Conservation (phyloP, 2,329 filamentous ascomycete genomes). For the Xylariales sp. region DNA sequence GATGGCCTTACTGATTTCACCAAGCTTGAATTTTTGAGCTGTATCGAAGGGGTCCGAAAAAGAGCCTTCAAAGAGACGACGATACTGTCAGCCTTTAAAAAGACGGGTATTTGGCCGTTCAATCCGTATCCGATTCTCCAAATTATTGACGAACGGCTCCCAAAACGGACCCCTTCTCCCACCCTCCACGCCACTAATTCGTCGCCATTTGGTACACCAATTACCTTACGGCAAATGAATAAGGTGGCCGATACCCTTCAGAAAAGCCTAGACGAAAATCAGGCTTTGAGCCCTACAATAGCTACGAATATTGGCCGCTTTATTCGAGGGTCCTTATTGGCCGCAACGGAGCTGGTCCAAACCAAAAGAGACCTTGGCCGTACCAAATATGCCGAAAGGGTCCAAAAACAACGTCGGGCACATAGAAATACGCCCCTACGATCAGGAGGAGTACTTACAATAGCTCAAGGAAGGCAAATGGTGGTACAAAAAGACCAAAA, state of each 20-base stretch:
- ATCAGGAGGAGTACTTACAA: conserved; percentile 4
- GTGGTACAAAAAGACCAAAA: neutral
- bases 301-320: neutral
- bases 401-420: neutral
- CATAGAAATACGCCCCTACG: neutral
- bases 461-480: conserved; percentile 2
- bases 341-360: conserved; percentile 1
- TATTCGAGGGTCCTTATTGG: neutral
- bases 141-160: neutral
- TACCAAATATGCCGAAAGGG: conserved; percentile 1
- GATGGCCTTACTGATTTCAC: conserved; percentile 2
- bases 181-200: neutral
- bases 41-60: conserved; percentile 3
- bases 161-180: neutral
- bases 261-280: no score
- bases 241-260: neutral
- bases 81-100: conserved; percentile 7
- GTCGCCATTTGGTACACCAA: neutral
- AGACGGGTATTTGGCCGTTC: conserved; percentile 8
- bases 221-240: neutral
- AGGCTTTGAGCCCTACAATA: neutral
- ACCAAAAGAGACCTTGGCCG: neutral
- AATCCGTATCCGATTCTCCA: conserved; percentile 5
- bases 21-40: conserved; percentile 8
- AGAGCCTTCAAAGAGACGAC: conserved; percentile 6